A percentile compares a stretch with the other conserved stretches of the same genome.
Evolutionary conservation across 495 filamentous ascomycete genomes (phyloP).

Genomic region (Penicillium silybi): DNA sequence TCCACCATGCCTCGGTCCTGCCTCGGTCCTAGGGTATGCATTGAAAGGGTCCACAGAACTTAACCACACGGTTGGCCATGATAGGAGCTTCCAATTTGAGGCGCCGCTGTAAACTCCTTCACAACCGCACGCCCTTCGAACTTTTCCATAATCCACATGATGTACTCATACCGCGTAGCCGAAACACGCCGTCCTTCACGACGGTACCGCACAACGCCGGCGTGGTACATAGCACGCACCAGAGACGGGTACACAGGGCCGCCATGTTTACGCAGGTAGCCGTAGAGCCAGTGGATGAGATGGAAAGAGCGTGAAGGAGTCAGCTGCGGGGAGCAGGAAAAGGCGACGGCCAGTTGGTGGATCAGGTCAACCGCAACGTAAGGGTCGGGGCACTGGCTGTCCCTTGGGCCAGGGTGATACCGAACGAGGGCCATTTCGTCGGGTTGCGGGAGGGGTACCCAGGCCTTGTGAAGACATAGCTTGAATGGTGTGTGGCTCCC

Average conservation of each 20-base stretch:
- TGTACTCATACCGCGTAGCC: constrained; percentile 30
- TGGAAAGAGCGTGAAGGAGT: constrained; percentile 34
- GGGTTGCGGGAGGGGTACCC: constrained; percentile 24
- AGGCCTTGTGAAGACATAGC: constrained; percentile 33
- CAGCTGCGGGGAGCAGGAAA: constrained; percentile 31
- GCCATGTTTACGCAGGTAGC: constrained; percentile 30
- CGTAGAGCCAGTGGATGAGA: constrained; percentile 39
- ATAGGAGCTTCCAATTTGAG: constrained; percentile 6
- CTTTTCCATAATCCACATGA: constrained; percentile 30
- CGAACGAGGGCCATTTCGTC: constrained; percentile 30
- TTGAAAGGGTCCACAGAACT: neutral
- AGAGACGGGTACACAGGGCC: constrained; percentile 38
- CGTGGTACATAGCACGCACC: constrained; percentile 45
- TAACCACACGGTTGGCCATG: neutral
- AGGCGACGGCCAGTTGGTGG: constrained; percentile 33
- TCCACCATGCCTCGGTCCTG: neutral
- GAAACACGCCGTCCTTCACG: constrained; percentile 27
- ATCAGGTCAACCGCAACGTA: constrained; percentile 36
- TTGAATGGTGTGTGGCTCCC: constrained; percentile 39
- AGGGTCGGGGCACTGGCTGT: constrained; percentile 29
- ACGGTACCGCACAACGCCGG: constrained; percentile 40
- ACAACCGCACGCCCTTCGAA: constrained; percentile 35
- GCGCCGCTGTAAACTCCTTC: constrained; percentile 13
- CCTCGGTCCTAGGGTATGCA: neutral
- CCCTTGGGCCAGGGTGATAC: constrained; percentile 24